A percentile compares a stretch with the other conserved stretches of the same genome.
These are phyloP conservation scores for Botrytis aclada DNA, from an alignment of 2,329 filamentous ascomycete species.

Conservation along the genomic window DNA sequence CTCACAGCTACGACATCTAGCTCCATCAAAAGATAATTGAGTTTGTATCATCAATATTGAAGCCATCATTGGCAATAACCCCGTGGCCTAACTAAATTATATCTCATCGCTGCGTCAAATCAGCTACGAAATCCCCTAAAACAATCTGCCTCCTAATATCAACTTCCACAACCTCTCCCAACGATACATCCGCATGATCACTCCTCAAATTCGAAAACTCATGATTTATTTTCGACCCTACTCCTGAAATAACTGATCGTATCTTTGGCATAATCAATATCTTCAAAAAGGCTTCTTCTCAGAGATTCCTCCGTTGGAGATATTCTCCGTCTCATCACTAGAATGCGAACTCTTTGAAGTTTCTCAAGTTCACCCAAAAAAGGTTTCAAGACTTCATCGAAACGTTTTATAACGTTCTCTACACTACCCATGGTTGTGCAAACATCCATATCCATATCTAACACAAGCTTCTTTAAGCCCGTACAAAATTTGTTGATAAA, in stretches of 20 bases:
- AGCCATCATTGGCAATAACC: not conserved
- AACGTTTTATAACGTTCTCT: rapidly evolving
- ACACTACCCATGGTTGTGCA: rapidly evolving
- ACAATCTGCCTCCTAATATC: not conserved
- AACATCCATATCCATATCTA: not conserved
- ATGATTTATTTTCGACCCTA: not conserved
- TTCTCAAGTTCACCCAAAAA: not conserved
- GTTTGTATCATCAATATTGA: not conserved
- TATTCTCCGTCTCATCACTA: not conserved
- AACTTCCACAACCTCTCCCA: not conserved
- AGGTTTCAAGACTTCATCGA: not conserved
- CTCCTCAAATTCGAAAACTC: not conserved
- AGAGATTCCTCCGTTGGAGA: too few relatives aligned
- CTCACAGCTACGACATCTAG: not conserved
- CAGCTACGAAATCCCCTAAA: not conserved
- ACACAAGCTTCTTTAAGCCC: not conserved
- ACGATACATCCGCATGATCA: not conserved
- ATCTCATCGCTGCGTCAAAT: not conserved
- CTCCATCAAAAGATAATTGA: not conserved
- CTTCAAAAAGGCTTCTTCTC: not conserved
- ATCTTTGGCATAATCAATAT: not conserved
- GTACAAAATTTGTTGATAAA: not conserved
- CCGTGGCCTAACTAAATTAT: not conserved
- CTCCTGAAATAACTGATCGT: not conserved
- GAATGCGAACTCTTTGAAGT: not conserved